Conservation (phyloP, 2,329 filamentous ascomycete genomes). For the Fusarium haematococcum region DNA sequence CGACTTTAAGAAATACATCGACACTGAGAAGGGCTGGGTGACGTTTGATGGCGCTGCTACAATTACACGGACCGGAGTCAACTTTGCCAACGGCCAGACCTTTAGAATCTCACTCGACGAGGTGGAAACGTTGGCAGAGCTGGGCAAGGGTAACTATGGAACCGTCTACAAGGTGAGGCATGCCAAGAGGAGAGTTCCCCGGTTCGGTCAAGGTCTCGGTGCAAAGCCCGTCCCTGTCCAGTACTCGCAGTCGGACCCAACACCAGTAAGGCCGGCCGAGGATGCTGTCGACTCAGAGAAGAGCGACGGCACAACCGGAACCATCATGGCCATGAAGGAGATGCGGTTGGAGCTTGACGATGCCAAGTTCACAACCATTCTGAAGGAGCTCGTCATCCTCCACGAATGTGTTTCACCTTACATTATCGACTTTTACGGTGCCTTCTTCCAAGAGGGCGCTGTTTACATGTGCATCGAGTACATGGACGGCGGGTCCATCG, state of each 20-base stretch:
- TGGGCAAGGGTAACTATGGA: conserved; percentile 98
- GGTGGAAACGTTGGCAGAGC: conserved; percentile 90
- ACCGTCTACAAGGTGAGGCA: conserved; percentile 98
- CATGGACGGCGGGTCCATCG: conserved; percentile 98
- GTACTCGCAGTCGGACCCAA: conserved; percentile 52
- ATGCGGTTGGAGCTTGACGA: conserved; percentile 96
- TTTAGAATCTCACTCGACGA: conserved; percentile 97
- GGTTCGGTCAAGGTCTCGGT: conserved; percentile 70
- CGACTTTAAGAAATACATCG: conserved; percentile 82
- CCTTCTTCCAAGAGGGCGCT: conserved; percentile 98
- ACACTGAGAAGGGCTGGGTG: conserved; percentile 89
- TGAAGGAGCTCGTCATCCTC: conserved; percentile 96
- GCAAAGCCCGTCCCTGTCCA: conserved; percentile 57
- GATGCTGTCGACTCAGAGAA: conserved; percentile 45
- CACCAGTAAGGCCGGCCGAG: conserved; percentile 45
- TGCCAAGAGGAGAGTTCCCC: conserved; percentile 70
- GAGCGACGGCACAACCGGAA: conserved; percentile 69
- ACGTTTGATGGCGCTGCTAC: conserved; percentile 94
- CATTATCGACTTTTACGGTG: conserved; percentile 98
- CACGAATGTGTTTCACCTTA: conserved; percentile 95
- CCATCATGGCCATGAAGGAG: conserved; percentile 99
- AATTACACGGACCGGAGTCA: conserved; percentile 88
- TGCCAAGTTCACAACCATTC: conserved; percentile 94
- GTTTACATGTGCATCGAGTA: conserved; percentile 99
- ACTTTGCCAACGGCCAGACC: conserved; percentile 89